phyloP scores from a whole-genome alignment of 2,329 filamentous ascomycete genomes.

The Talaromyces piceae region DNA sequence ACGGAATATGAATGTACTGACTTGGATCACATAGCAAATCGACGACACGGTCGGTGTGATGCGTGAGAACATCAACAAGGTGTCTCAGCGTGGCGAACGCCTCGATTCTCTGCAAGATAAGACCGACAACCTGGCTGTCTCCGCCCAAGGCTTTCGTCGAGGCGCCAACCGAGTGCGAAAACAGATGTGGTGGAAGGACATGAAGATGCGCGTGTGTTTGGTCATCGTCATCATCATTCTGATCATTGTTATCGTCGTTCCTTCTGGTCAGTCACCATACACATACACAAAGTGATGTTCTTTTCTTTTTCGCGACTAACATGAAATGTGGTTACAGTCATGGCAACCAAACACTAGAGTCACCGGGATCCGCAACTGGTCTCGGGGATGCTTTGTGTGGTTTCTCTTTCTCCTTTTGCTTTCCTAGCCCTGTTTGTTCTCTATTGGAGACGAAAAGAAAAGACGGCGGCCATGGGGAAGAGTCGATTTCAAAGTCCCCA shows the following conservation, averaged over 20 bases:
- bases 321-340: slow-evolving; percentile 24
- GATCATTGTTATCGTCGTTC: slow-evolving; percentile 88
- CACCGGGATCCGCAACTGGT: slow-evolving; percentile 20
- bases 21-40: slow-evolving; percentile 67
- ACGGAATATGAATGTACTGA: neutral
- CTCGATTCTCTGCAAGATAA: slow-evolving; percentile 87
- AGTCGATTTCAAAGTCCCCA: neutral
- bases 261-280: slow-evolving; percentile 55
- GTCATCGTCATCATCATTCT: slow-evolving; percentile 85
- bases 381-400: slow-evolving; percentile 24
- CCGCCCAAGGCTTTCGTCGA: slow-evolving; percentile 89
- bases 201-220: slow-evolving; percentile 99
- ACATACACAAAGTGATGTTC: neutral
- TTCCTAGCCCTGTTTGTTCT: slow-evolving; percentile 18
- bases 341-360: slow-evolving; percentile 38
- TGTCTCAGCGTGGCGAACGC: slow-evolving; percentile 83
- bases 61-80: slow-evolving; percentile 96
- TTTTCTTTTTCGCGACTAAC: neutral
- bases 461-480: neutral
- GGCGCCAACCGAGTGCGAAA: slow-evolving; percentile 94
- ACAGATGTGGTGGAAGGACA: slow-evolving; percentile 99
- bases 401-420: slow-evolving; percentile 27
- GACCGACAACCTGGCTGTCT: slow-evolving; percentile 84
- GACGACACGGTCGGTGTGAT: slow-evolving; percentile 91
- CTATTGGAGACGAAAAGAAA: slow-evolving; percentile 8